A percentile compares a stretch with the other conserved stretches of the same genome.
phyloP scores from a whole-genome alignment of 2,329 filamentous ascomycete species.

The Xylariales sp. region DNA sequence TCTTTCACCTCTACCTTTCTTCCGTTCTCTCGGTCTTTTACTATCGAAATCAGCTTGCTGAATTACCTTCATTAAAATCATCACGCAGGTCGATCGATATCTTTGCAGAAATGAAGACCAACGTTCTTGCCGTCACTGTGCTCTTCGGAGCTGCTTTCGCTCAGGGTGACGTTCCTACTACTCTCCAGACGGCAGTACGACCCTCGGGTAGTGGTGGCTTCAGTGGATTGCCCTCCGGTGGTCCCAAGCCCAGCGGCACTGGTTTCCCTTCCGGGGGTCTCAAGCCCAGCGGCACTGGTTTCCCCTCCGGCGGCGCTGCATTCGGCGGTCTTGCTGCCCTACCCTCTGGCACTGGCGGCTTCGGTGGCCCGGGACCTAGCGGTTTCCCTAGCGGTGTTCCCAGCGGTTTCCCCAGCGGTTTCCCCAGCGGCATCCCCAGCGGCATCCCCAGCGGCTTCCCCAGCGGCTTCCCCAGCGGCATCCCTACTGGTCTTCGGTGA shows the following conservation, averaged over 20 bases:
- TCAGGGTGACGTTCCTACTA: background rate
- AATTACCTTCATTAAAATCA: slow-evolving; percentile 9
- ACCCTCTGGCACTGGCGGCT: background rate
- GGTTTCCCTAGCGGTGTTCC: slow-evolving; percentile 6
- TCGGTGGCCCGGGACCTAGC: background rate
- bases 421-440: background rate
- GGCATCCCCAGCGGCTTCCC: background rate
- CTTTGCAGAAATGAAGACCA: slow-evolving; percentile 11
- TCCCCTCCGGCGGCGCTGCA: background rate
- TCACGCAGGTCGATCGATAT: slow-evolving; percentile 8
- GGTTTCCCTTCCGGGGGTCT: background rate
- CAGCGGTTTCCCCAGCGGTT: slow-evolving; percentile 1
- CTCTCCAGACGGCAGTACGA: slow-evolving; percentile 1
- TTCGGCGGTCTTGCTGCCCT: background rate
- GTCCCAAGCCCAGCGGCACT: background rate
- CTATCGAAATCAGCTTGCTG: slow-evolving; percentile 9
- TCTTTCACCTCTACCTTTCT: background rate
- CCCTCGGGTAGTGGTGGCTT: slow-evolving; percentile 1
- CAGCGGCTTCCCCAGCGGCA: background rate
- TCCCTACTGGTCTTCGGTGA: no score
- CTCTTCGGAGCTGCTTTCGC: slow-evolving; percentile 8
- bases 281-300: no score
- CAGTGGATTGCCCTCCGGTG: background rate
- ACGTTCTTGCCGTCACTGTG: slow-evolving; percentile 8
- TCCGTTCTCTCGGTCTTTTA: slow-evolving; percentile 2